A percentile compares a stretch with the other conserved stretches of the same genome.
Conservation (phyloP, 1,284 basidiomycete species). For the Cronartium ribicola region DNA sequence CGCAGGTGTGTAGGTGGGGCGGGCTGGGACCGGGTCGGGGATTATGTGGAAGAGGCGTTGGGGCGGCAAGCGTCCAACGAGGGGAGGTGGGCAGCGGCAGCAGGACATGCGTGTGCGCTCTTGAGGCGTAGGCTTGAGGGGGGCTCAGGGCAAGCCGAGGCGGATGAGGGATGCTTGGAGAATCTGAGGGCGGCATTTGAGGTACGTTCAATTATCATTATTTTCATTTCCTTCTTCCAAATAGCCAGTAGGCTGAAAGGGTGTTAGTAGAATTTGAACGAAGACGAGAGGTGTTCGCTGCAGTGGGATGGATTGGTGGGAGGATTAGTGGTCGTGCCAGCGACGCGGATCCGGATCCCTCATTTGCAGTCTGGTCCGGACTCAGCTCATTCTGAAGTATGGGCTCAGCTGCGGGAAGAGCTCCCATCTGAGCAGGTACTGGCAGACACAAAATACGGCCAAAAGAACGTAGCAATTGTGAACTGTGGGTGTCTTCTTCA, state of each 20-base stretch:
- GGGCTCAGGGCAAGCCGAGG: not conserved
- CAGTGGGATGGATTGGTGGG: not conserved
- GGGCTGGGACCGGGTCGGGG: conserved; percentile 14
- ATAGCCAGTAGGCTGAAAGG: not conserved
- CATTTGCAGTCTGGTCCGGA: too few relatives aligned
- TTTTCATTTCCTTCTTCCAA: not conserved
- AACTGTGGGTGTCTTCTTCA: too few relatives aligned
- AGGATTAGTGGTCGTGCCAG: too few relatives aligned
- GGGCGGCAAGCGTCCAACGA: conserved; percentile 2
- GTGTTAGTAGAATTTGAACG: not conserved
- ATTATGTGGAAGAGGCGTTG: conserved; percentile 20
- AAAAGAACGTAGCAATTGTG: not conserved
- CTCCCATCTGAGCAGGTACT: not conserved
- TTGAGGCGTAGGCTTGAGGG: conserved; percentile 10
- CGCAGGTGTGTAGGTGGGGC: not conserved
- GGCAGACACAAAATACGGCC: too few relatives aligned
- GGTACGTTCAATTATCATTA: conserved; percentile 5
- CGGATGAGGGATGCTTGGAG: conserved; percentile 11
- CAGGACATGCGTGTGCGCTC: conserved; percentile 14
- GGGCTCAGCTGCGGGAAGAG: not conserved
- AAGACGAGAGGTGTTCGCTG: not conserved
- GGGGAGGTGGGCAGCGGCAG: not conserved
- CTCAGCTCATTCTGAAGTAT: not conserved
- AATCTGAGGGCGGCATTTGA: conserved; percentile 21
- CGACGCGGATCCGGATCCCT: too few relatives aligned